Evolutionary conservation across 208 protist species (phyloP), one percentile per base, ranked within the genome.

Genomic region (Porcisia hertigi): DNA sequence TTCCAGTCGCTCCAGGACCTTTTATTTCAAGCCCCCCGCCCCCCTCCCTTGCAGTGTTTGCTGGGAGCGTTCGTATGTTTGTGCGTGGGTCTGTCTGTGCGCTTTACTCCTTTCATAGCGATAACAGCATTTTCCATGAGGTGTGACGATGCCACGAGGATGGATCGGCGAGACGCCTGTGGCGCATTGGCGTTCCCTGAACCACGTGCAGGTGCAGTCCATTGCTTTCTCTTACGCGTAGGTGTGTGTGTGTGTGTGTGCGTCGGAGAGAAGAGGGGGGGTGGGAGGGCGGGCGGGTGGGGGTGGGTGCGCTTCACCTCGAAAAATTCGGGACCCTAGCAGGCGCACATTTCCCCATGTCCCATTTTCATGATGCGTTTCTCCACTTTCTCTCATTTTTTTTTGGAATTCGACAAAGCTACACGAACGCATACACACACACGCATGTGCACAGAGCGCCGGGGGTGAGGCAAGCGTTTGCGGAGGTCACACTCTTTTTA

Each of bases 341-440:
- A 65, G 14, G 34, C 18, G 36, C 60, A 65, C 36, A 36, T 49
- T 18, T 67, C 14, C 63, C 34, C 60, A 8, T 43, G 34, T 65
- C 41, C 30, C 60, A 45, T 16, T 45, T 16, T 23, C 34, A 36
- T 34, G 12, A 7, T 52, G 63, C 47, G 23, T 8, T n/a, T 67
- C 8, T n/a, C 23, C 63, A 52, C 41, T 30, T 39, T 14, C 54
- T 25, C 20, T 76, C 23, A 11, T 53, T 75, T 69, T 53, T 20
- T 43, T 39, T 23, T 60, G 47, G 12, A 25, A 30, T 39, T 57
- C 30, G 41, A 53, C 47, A 39, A 20, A 47, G 53, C 60, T 30
- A 30, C 30, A 30, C 30, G 30, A 30, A 30, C 25, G 59, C 25
- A 57, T n/a, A 59, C 72, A 58, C 72, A 57, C 39, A 76, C 62